Evolutionary conservation across 192 early-diverging fungal species (phyloP), one percentile per base, ranked within the genome.

Genomic region (Phlyctochytrium bullatum): DNA sequence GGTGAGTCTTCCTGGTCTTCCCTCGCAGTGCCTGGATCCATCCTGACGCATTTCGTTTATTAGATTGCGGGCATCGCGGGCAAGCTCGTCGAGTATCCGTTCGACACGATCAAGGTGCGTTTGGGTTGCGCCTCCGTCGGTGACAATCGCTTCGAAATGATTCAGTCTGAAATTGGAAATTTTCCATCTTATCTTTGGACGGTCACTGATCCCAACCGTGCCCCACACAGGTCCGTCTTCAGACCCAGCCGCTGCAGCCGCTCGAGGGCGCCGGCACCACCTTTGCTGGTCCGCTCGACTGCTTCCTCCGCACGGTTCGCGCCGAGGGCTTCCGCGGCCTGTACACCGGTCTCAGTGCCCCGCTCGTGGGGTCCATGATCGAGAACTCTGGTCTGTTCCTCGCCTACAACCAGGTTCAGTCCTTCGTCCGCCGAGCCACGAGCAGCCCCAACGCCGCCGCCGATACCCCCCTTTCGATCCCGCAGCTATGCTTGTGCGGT

Each of bases 361-460:
- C 95, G 3, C 75, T 98, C 23, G 75, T 96, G 0, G 96, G 96
- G 0, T 89, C 93, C 1, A 95, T 98, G 91, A 81, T 94, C 25
- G 96, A 97, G 73, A 97, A 96, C 78, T 91, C 92, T 2, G 81
- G 89, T 1, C 80, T 95, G 36, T 98, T 98, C 69, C 86, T 92
- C 33, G 85, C 88, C 12, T 98, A 96, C 79, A 90, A 88, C 75
- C 80, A 88, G 34, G 85, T 96, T 60, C 93, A 97, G 76, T 68
- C 74, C 25, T 61, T 82, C 40, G 89, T 98, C 60, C 84, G 87
- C 29, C 67, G 76, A 16, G 60, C 78, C 27, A 69, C 77, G 20
- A 73, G 47, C 33, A 67, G 16, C 27, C 51, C 58, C 36, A 69
- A 59, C 2, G 25, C 3, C 28, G 34, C 52, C 71, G 52, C 62